phyloP scores from a whole-genome alignment of 78 protist genomes.

The Speleostelium caveatum region DNA sequence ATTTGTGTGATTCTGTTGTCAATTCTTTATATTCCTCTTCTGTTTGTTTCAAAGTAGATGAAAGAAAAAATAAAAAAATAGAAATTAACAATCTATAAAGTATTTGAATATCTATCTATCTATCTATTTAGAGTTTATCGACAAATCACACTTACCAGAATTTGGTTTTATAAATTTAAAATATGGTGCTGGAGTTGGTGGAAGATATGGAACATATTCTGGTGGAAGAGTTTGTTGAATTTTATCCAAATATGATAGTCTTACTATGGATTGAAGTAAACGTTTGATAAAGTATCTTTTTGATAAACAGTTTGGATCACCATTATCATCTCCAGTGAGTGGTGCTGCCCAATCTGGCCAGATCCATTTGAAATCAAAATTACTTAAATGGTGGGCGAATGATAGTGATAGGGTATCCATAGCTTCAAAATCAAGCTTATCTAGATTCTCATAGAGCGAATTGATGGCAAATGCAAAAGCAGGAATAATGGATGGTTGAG shows the following conservation, averaged over 20 bases:
- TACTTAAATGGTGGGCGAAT: conserved; percentile 68
- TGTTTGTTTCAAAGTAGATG: no score
- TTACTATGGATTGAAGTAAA: conserved; percentile 23
- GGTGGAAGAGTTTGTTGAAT: conserved; percentile 35
- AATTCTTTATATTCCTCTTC: conserved; percentile 62
- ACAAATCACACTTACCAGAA: background rate
- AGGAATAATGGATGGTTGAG: conserved; percentile 47
- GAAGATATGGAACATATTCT: conserved; percentile 65
- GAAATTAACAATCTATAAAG: background rate
- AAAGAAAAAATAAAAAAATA: background rate
- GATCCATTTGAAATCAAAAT: conserved; percentile 72
- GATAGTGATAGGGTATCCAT: conserved; percentile 33
- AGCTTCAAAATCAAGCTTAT: conserved; percentile 48
- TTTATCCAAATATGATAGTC: conserved; percentile 64
- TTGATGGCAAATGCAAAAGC: conserved; percentile 72
- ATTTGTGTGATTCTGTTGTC: conserved; percentile 49
- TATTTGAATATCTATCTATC: background rate
- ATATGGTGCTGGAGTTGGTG: conserved; percentile 22
- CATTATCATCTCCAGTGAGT: background rate
- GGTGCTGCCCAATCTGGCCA: conserved; percentile 54
- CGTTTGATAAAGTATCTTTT: conserved; percentile 35
- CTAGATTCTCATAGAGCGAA: conserved; percentile 41
- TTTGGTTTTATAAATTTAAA: conserved; percentile 26
- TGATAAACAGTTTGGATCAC: background rate
- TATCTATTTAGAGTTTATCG: background rate